Base-by-base conservation (phyloP, 176 grass and related monocot species). In the Thinopyrum elongatum region DNA sequence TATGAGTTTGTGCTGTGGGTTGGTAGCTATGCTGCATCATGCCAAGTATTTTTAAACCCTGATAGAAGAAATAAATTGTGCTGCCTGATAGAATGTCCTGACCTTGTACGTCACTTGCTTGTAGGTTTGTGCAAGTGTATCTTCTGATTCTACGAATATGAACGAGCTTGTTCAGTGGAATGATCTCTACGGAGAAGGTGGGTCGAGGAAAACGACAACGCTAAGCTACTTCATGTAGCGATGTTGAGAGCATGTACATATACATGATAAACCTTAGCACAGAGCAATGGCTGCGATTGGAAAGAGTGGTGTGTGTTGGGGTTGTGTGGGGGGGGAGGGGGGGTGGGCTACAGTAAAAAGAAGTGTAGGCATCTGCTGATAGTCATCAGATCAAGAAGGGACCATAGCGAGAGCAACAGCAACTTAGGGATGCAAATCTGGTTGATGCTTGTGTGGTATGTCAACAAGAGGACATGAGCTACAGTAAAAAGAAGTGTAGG, bases 141-240 rank as follows among this genome's bases (percentile, higher is more conserved):
- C 93, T 55, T 95, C 92, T 14, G 97, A 98, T 86, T 98, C 97
- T 2, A 85, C 82, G 77, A 98, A 94, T 85, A 98, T 98, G 97
- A 92, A 85, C 8, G 97, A 98, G 78, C 90, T 95, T 86, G 72
- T 86, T 53, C 91, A 95, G 31, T 98, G 97, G 97, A 98, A 98
- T 62, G 94, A 98, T 70, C 84, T 92, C 10, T 98, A 94, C 74
- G 93, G 94, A 33, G 96, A 98, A 80, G 96, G 94, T 35, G 96
- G 96, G 65, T 98, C 93, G 31, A 98, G 93, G 86, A 98, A 98
- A 86, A 94, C 87, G 87, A 92, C 90, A 22, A 92, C 94, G 17
- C 88, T 98, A 77, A 98, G 97, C 88, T 98, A 95, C 80, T 95
- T 98, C 73, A 94, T 98, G 97, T 98, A 95, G 94, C 59, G 21